Evolutionary conservation across 345 rosid species (phyloP).

Genomic region (Bruguiera sexangula): DNA sequence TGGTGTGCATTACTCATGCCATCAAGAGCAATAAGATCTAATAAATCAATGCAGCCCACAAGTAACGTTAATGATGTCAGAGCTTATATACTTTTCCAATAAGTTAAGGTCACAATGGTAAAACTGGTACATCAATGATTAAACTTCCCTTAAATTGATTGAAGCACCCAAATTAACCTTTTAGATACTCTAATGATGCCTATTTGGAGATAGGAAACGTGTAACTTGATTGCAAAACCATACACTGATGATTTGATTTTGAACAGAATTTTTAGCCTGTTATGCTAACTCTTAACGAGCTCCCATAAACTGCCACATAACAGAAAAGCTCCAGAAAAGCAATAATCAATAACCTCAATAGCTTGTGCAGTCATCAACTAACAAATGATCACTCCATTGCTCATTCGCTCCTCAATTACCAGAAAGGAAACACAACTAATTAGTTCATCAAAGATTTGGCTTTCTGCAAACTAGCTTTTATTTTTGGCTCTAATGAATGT

Average conservation of each 20-base stretch:
- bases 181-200: background rate
- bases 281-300: background rate
- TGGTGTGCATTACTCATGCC: constrained; percentile 9
- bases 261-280: background rate
- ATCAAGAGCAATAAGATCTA: background rate
- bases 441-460: background rate
- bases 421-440: background rate
- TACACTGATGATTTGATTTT: background rate
- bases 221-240: background rate
- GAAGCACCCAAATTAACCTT: background rate
- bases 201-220: background rate
- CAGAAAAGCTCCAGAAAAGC: background rate
- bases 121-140: background rate
- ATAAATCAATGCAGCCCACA: background rate
- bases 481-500: background rate
- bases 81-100: background rate
- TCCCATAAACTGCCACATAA: background rate
- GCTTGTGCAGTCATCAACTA: background rate
- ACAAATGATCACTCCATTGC: background rate
- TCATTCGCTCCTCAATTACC: constrained; percentile 1
- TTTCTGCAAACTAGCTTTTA: background rate
- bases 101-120: constrained; percentile 1
- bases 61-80: background rate
- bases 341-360: constrained; percentile 4
- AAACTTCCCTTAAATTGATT: background rate